Evolutionary conservation across 345 rosid species (phyloP), one percentile per base, ranked within the genome.

Genomic region (Euphorbia peplus): DNA sequence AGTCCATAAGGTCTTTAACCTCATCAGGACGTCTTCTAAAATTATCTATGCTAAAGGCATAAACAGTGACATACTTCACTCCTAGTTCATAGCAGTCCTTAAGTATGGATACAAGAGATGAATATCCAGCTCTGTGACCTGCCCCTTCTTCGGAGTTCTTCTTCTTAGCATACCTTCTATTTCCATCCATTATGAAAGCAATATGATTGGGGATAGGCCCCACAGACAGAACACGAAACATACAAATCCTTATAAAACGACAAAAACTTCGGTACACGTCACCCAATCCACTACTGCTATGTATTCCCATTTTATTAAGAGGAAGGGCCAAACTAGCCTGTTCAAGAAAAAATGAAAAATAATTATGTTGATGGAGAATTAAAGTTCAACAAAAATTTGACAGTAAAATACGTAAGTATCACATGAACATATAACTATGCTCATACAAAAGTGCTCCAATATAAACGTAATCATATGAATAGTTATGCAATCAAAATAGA

Each of bases 141-240:
- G 78, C 86, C 0, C 87, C 85, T 47, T 42, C 80, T 48, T 67
- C 61, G 73, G 80, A 26, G 60, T 77, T 75, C 29, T 53, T 67
- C 80, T 82, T 87, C 80, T 75, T 70, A 7, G 84, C 87, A 39
- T 70, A 79, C 64, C 86, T 75, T 25, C 82, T 67, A 66, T 85
- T 85, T 21, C 93, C 93, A 66, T 86, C 93, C 93, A 88, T 85
- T 78, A 86, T 86, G 80, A 90, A 81, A 44, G 91, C 93, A n/a
- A 84, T 32, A 67, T 90, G 96, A 37, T 13, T 70, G 32, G 91
- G 90, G 35, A 85, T 67, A 25, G 85, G 81, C 58, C 91, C 96
- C 60, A 73, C 48, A 0, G 82, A 83, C 16, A 88, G 70, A 32
- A 82, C 64, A 18, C 77, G 63, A 59, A 84, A 83, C 63, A 86